These are phyloP conservation scores for Phanerodontia chrysosporium DNA, from an alignment of 768 basidiomycete genomes.

Conservation along the genomic window DNA sequence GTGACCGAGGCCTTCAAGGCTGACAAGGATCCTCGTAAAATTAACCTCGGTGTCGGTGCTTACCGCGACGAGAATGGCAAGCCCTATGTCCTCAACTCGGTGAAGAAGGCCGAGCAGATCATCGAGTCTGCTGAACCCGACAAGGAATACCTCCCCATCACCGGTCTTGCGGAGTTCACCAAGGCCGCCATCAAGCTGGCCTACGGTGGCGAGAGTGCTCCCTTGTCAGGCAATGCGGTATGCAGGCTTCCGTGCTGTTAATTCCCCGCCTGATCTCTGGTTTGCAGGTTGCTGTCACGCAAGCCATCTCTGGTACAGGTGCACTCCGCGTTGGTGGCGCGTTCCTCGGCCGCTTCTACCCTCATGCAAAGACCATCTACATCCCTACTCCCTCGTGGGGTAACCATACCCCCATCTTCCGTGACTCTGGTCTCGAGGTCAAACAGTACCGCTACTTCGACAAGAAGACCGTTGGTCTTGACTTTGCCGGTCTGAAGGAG, in stretches of 20 bases:
- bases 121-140: slow-evolving; percentile 63
- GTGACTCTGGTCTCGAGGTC: slow-evolving; percentile 92
- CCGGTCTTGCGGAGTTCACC: slow-evolving; percentile 83
- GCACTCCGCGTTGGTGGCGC: slow-evolving; percentile 93
- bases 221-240: slow-evolving; percentile 68
- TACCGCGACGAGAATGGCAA: slow-evolving; percentile 94
- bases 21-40: slow-evolving; percentile 87
- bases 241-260: slow-evolving; percentile 26
- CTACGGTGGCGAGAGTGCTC: slow-evolving; percentile 78
- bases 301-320: slow-evolving; percentile 97
- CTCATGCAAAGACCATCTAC: slow-evolving; percentile 83
- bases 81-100: slow-evolving; percentile 87
- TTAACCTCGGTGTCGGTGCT: slow-evolving; percentile 96
- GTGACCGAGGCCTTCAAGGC: slow-evolving; percentile 96
- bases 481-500: slow-evolving; percentile 85
- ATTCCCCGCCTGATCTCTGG: neutral
- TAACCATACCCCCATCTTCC: slow-evolving; percentile 91
- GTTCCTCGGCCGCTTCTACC: slow-evolving; percentile 88
- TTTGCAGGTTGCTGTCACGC: slow-evolving; percentile 74
- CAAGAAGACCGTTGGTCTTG: slow-evolving; percentile 86
- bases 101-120: slow-evolving; percentile 85
- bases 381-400: slow-evolving; percentile 95
- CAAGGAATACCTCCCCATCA: slow-evolving; percentile 97
- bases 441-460: slow-evolving; percentile 92
- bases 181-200: slow-evolving; percentile 85